Evolutionary conservation across 2,329 filamentous ascomycete genomes (phyloP).

Genomic region (Cercospora sojina): DNA sequence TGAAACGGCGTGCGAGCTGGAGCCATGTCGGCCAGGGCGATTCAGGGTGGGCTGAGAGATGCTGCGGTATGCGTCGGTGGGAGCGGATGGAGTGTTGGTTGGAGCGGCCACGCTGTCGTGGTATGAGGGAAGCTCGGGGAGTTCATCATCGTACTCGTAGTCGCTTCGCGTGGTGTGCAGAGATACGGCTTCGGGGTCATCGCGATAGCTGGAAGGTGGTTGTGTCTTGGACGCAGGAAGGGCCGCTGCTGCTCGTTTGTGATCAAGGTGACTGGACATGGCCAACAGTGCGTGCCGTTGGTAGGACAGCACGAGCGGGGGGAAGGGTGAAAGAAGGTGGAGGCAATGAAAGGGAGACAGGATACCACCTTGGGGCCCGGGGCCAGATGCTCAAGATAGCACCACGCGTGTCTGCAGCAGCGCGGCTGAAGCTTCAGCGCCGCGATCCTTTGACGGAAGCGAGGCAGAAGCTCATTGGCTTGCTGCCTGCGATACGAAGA

Average conservation of each 20-base stretch:
- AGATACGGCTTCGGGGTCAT: slow-evolving; percentile 32
- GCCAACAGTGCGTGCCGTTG: neutral
- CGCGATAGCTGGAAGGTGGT: slow-evolving; percentile 22
- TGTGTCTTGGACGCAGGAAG: slow-evolving; percentile 6
- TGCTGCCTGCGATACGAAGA: neutral
- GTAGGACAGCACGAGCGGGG: too few relatives aligned
- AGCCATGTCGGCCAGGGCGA: slow-evolving; percentile 13
- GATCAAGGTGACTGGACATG: slow-evolving; percentile 3
- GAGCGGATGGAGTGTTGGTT: neutral
- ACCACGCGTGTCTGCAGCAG: neutral
- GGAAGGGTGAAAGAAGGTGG: neutral
- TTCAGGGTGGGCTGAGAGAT: slow-evolving; percentile 19
- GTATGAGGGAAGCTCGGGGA: slow-evolving; percentile 32
- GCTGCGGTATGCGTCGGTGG: slow-evolving; percentile 22
- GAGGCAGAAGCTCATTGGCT: neutral
- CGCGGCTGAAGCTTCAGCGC: neutral
- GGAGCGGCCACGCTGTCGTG: slow-evolving; percentile 29
- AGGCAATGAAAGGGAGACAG: neutral
- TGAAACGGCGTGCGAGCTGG: slow-evolving; percentile 14
- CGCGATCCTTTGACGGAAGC: slow-evolving; percentile 6
- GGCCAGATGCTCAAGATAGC: neutral
- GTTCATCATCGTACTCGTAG: slow-evolving; percentile 32
- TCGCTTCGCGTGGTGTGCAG: slow-evolving; percentile 34
- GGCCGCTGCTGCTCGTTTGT: slow-evolving; percentile 15
- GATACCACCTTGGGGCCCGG: neutral